A percentile compares a stretch with the other conserved stretches of the same genome.
These are phyloP conservation scores for Capronia epimyces DNA, from an alignment of 2,329 filamentous ascomycete species.

Conservation along the genomic window DNA sequence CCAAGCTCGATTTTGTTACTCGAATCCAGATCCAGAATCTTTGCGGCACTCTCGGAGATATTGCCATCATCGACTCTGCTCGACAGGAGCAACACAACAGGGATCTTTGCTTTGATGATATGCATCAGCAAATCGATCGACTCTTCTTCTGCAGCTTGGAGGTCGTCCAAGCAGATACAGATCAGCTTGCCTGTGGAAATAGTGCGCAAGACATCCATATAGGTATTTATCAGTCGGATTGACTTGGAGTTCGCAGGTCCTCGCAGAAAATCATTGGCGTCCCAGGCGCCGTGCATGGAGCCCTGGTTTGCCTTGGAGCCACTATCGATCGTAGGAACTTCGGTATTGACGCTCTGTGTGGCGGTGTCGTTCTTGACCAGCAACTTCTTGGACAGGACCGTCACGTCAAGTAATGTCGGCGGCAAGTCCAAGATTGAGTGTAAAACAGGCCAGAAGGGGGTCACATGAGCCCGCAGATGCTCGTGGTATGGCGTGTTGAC, in stretches of 20 bases:
- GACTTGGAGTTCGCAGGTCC: slow-evolving; percentile 42
- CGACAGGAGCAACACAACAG: slow-evolving; percentile 75
- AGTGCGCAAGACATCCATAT: slow-evolving; percentile 76
- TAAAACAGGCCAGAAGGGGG: slow-evolving; percentile 54
- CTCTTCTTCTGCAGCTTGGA: slow-evolving; percentile 86
- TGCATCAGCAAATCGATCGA: slow-evolving; percentile 76
- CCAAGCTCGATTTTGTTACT: slow-evolving; percentile 63
- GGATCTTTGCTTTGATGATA: slow-evolving; percentile 71
- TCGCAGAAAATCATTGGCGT: slow-evolving; percentile 35
- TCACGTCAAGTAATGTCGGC: slow-evolving; percentile 55
- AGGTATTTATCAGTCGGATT: slow-evolving; percentile 78
- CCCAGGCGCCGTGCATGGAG: slow-evolving; percentile 11
- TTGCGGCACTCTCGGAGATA: slow-evolving; percentile 38
- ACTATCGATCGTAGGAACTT: slow-evolving; percentile 21
- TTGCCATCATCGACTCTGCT: slow-evolving; percentile 63
- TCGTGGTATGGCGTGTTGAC: slow-evolving; percentile 58
- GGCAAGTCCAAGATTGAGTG: slow-evolving; percentile 56
- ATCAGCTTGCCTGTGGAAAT: slow-evolving; percentile 81
- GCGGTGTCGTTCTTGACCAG: slow-evolving; percentile 17
- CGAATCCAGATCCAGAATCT: slow-evolving; percentile 50
- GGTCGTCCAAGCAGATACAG: slow-evolving; percentile 80
- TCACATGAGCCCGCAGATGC: slow-evolving; percentile 50
- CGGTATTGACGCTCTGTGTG: slow-evolving; percentile 24
- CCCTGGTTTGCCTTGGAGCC: slow-evolving; percentile 1
- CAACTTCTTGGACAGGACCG: slow-evolving; percentile 35